phyloP scores from a whole-genome alignment of 1,284 basidiomycete genomes.

The Phlebopus sp. region DNA sequence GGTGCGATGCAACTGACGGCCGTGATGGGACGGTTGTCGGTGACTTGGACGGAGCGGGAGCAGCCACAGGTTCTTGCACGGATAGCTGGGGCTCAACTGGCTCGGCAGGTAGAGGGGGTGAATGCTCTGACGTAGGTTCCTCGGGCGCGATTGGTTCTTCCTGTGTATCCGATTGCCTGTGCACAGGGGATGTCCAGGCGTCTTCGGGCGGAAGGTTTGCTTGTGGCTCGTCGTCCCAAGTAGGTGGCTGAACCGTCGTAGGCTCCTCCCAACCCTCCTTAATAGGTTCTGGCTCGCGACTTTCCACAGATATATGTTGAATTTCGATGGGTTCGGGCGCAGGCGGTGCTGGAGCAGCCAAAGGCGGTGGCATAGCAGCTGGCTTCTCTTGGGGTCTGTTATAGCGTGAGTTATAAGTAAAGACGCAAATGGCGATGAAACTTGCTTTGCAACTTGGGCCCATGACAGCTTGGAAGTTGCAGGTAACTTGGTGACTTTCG shows the following conservation, averaged over 20 bases:
- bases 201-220: conserved; percentile 41
- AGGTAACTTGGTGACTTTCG: conserved; percentile 51
- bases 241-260: conserved; percentile 65
- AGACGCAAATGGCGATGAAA: conserved; percentile 12
- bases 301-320: conserved; percentile 25
- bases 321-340: conserved; percentile 28
- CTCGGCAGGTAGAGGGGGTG: conserved; percentile 13
- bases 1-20: conserved; percentile 50
- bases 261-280: conserved; percentile 67
- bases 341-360: conserved; percentile 23
- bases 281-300: conserved; percentile 37
- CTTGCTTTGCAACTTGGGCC: conserved; percentile 75
- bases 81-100: conserved; percentile 7
- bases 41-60: conserved; percentile 28
- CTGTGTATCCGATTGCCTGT: conserved; percentile 17
- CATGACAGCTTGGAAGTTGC: conserved; percentile 73
- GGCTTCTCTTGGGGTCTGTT: conserved; percentile 29
- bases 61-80: conserved; percentile 18
- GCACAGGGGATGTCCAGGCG: conserved; percentile 37
- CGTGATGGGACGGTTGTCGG: conserved; percentile 40
- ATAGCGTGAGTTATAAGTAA: conserved; percentile 26
- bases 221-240: conserved; percentile 72
- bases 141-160: conserved; percentile 20
- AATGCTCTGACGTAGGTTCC: conserved; percentile 17
- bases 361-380: conserved; percentile 19